Conservation (phyloP, 2,329 filamentous ascomycete species). For the Dactylellina haptotyla region DNA sequence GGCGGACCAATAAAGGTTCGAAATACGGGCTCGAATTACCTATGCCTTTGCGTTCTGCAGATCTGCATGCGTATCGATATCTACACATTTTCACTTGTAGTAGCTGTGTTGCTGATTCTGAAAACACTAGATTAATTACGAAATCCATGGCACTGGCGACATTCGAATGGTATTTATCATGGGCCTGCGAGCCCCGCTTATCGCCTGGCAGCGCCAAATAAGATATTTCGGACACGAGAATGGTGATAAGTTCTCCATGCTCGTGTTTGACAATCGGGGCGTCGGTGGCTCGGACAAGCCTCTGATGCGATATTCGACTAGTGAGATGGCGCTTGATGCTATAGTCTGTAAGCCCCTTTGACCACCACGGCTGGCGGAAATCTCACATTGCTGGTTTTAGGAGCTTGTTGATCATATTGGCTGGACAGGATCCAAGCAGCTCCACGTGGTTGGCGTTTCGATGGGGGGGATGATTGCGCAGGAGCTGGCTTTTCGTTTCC, state of each 20-base stretch:
- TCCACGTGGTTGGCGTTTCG: constrained; percentile 80
- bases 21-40: neutral
- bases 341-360: constrained; percentile 60
- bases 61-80: neutral
- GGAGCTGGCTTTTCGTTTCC: constrained; percentile 73
- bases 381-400: constrained; percentile 73
- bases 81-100: no score
- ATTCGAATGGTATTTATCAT: constrained; percentile 69
- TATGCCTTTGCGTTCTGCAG: neutral
- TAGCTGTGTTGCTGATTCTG: neutral
- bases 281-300: constrained; percentile 84
- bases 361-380: constrained; percentile 67
- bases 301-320: constrained; percentile 79
- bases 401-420: constrained; percentile 58
- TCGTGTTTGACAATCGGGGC: constrained; percentile 82
- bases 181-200: constrained; percentile 74
- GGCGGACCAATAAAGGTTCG: constrained; percentile 49
- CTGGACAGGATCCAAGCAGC: constrained; percentile 63
- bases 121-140: constrained; percentile 46
- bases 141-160: constrained; percentile 46
- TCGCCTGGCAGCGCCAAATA: constrained; percentile 69
- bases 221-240: constrained; percentile 80
- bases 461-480: constrained; percentile 95
- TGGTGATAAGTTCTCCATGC: constrained; percentile 73
- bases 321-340: constrained; percentile 82